Conservation (phyloP, 2,329 filamentous ascomycete genomes). For the Fusarium abutilonis region DNA sequence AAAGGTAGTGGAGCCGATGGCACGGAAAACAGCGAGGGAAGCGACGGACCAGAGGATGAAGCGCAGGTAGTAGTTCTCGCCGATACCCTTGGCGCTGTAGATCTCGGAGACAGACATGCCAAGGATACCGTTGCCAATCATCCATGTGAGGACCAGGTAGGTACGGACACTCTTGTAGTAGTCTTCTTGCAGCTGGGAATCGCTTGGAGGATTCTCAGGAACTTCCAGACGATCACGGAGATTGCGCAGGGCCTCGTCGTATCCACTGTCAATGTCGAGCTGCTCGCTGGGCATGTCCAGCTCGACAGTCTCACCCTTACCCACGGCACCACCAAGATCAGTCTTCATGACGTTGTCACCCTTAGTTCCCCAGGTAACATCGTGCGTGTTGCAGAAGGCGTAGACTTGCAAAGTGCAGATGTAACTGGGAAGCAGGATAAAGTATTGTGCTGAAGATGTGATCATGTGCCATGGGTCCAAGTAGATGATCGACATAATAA, state of each 20-base stretch:
- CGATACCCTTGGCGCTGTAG: constrained; percentile 76
- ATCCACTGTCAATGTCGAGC: constrained; percentile 96
- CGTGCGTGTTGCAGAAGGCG: constrained; percentile 73
- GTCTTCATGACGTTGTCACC: constrained; percentile 95
- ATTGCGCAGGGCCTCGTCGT: constrained; percentile 96
- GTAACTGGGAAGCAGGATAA: constrained; percentile 88
- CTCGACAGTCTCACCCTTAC: constrained; percentile 83
- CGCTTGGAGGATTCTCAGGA: constrained; percentile 66
- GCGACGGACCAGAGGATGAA: constrained; percentile 96
- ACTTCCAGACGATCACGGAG: constrained; percentile 93
- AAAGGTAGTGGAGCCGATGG: constrained; percentile 82
- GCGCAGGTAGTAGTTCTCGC: constrained; percentile 87
- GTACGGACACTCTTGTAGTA: constrained; percentile 98
- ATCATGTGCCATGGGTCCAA: constrained; percentile 99
- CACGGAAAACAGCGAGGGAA: constrained; percentile 84
- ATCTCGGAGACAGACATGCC: constrained; percentile 93
- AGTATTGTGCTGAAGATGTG: constrained; percentile 90
- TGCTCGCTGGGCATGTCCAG: constrained; percentile 98
- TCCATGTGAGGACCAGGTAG: constrained; percentile 97
- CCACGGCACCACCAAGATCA: constrained; percentile 87
- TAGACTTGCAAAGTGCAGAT: constrained; percentile 98
- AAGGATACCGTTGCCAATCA: constrained; percentile 89
- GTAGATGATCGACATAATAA: constrained; percentile 95
- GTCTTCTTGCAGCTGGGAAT: constrained; percentile 92
- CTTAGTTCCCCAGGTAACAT: constrained; percentile 70